Conservation (phyloP, 2,329 filamentous ascomycete species). For the Phoma herbarum region DNA sequence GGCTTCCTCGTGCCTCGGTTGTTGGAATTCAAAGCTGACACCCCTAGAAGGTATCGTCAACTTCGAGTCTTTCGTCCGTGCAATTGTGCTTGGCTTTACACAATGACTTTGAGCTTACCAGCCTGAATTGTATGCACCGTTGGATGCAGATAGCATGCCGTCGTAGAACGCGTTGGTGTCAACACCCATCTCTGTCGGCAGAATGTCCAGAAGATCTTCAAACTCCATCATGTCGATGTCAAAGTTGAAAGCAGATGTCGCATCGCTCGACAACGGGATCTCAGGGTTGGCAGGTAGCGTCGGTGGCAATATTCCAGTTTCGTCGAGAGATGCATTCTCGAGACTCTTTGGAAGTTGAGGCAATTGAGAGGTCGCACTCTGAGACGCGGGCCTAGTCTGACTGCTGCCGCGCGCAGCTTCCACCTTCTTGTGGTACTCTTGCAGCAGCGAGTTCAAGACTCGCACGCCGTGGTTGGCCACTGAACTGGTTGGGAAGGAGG, state of each 20-base stretch:
- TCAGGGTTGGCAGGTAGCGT: constrained; percentile 11
- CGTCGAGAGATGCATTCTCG: constrained; percentile 18
- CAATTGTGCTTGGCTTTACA: background rate
- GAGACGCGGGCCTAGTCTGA: constrained; percentile 7
- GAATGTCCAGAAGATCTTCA: constrained; percentile 36
- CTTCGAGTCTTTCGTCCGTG: background rate
- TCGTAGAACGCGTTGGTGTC: constrained; percentile 39
- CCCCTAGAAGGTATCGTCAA: constrained; percentile 2
- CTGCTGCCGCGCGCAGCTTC: constrained; percentile 22
- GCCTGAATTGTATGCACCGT: constrained; percentile 2
- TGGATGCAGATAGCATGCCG: constrained; percentile 31
- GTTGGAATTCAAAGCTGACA: constrained; percentile 12
- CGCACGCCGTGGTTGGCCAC: constrained; percentile 52
- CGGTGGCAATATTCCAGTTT: constrained; percentile 10
- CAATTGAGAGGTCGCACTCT: constrained; percentile 15
- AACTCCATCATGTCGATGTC: constrained; percentile 41
- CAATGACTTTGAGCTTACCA: constrained; percentile 1
- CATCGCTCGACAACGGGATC: constrained; percentile 23
- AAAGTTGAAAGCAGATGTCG: constrained; percentile 28
- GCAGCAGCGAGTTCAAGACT: constrained; percentile 49
- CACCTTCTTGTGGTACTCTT: constrained; percentile 37
- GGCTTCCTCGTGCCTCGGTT: constrained; percentile 18
- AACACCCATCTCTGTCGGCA: constrained; percentile 33
- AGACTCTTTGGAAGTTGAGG: constrained; percentile 16
- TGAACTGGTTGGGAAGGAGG: constrained; percentile 49